Conservation (phyloP, 495 filamentous ascomycete species). For the Cladorrhinum samala region DNA sequence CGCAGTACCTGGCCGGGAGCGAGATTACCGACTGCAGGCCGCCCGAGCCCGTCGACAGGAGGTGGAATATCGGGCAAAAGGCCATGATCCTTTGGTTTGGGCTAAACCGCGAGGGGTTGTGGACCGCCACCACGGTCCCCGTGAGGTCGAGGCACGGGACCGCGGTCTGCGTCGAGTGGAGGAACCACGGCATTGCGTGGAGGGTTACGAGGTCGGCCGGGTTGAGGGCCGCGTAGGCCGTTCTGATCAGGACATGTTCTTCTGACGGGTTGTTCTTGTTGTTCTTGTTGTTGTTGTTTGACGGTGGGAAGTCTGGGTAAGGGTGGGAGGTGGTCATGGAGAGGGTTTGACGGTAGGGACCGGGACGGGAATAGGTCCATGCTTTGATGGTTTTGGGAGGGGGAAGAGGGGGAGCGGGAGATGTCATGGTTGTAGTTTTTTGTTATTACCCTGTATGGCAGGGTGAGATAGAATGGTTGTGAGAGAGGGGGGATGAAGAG, state of each 20-base stretch:
- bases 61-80: constrained; percentile 20
- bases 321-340: constrained; percentile 18
- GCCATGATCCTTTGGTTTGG: constrained; percentile 29
- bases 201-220: constrained; percentile 34
- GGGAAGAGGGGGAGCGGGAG: background rate
- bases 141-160: constrained; percentile 36
- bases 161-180: constrained; percentile 18
- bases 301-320: constrained; percentile 11
- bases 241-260: constrained; percentile 29
- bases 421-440: background rate
- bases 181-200: constrained; percentile 25
- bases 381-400: constrained; percentile 15
- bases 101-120: constrained; percentile 9
- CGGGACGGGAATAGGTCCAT: constrained; percentile 15
- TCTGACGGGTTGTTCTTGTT: no score
- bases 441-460: background rate
- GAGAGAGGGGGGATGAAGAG: background rate
- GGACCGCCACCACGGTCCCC: constrained; percentile 23
- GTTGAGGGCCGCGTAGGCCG: constrained; percentile 36
- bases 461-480: background rate
- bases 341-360: constrained; percentile 16
- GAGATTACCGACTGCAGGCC: constrained; percentile 31
- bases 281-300: no score
- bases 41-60: constrained; percentile 25
- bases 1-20: constrained; percentile 21